Evolutionary conservation across 2,329 filamentous ascomycete genomes (phyloP).

Genomic region (Pseudogymnoascus sp.): DNA sequence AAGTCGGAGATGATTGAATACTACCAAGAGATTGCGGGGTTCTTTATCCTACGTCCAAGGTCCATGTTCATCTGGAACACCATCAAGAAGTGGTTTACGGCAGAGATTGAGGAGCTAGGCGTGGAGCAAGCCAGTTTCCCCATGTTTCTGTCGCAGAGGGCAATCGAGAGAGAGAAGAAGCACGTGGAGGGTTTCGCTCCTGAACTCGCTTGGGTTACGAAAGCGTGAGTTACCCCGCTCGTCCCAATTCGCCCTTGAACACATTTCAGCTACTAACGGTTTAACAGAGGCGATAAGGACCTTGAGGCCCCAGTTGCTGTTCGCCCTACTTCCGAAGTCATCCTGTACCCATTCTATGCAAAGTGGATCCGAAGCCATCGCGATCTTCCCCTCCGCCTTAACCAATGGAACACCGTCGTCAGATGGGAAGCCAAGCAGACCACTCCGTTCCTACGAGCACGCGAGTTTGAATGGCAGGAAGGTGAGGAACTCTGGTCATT

Average conservation of each 20-base stretch:
- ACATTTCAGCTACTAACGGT: conserved; percentile 22
- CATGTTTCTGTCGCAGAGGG: conserved; percentile 88
- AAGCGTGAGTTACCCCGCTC: conserved; percentile 49
- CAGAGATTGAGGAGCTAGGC: conserved; percentile 79
- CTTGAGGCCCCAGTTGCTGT: conserved; percentile 73
- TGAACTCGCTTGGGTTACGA: conserved; percentile 82
- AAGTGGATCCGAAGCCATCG: conserved; percentile 97
- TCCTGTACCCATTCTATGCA: conserved; percentile 94
- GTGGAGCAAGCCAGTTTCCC: conserved; percentile 97
- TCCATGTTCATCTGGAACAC: conserved; percentile 61
- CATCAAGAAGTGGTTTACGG: conserved; percentile 61
- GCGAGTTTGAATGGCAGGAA: conserved; percentile 98
- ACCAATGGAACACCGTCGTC: conserved; percentile 94
- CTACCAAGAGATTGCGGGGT: conserved; percentile 87
- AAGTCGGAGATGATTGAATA: conserved; percentile 98
- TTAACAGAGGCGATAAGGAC: conserved; percentile 72
- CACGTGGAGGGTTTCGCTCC: conserved; percentile 98
- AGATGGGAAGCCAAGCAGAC: conserved; percentile 97
- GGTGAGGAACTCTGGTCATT: conserved; percentile 36
- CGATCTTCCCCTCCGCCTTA: conserved; percentile 86
- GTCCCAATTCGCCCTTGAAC: conserved; percentile 9
- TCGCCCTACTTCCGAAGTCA: conserved; percentile 62
- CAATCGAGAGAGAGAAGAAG: conserved; percentile 66
- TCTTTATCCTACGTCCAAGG: conserved; percentile 79
- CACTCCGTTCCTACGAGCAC: conserved; percentile 77